phyloP scores from a whole-genome alignment of 1,139 yeast species.

The Pichia sp. region DNA sequence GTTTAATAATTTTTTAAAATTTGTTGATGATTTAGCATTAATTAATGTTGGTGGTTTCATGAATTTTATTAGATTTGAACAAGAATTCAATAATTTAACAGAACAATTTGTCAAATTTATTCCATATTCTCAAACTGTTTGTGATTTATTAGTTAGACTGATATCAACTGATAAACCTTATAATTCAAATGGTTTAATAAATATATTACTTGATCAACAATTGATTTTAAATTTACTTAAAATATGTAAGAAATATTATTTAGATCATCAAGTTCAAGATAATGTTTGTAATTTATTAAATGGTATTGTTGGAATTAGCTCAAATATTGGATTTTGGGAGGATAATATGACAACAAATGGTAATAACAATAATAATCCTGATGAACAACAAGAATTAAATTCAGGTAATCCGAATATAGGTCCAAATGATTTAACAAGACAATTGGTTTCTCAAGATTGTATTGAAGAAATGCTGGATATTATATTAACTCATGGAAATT shows the following conservation, averaged over 20 bases:
- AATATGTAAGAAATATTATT: conserved; percentile 23
- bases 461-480: conserved; percentile 58
- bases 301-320: conserved; percentile 31
- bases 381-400: conserved; percentile 23
- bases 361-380: conserved; percentile 21
- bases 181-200: conserved; percentile 66
- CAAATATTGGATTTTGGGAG: conserved; percentile 33
- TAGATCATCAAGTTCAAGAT: conserved; percentile 31
- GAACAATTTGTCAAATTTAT: conserved; percentile 61
- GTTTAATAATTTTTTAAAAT: conserved; percentile 87
- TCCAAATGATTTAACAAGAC: conserved; percentile 90
- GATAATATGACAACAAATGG: conserved; percentile 18
- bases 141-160: conserved; percentile 70
- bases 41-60: conserved; percentile 79
- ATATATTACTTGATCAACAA: conserved; percentile 57
- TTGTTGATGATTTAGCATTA: conserved; percentile 82
- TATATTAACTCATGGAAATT: conserved; percentile 80
- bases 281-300: conserved; percentile 29
- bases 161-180: conserved; percentile 77
- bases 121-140: conserved; percentile 69
- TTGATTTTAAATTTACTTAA: conserved; percentile 39
- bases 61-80: conserved; percentile 45
- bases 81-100: conserved; percentile 47
- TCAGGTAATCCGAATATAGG: conserved; percentile 82
- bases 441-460: conserved; percentile 70